Evolutionary conservation across 2,329 filamentous ascomycete species (phyloP).

Genomic region (Epichloe sp.): DNA sequence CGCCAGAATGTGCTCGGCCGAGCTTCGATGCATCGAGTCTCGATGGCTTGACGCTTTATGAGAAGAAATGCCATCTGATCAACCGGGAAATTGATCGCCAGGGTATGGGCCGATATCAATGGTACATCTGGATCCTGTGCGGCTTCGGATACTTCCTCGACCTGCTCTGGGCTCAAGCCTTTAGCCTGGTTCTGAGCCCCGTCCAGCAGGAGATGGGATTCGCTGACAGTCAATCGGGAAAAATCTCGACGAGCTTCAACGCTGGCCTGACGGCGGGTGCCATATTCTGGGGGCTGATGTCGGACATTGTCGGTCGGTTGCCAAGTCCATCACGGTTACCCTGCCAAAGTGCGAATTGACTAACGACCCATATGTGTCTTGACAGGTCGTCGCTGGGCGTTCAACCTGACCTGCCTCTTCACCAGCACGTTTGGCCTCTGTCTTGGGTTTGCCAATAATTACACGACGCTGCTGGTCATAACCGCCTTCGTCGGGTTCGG

Average conservation of each 20-base stretch:
- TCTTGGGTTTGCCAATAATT: constrained; percentile 34
- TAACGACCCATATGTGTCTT: neutral
- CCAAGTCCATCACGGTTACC: neutral
- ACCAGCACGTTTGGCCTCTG: constrained; percentile 39
- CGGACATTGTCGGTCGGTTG: constrained; percentile 30
- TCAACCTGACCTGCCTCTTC: constrained; percentile 44
- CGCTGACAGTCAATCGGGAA: constrained; percentile 21
- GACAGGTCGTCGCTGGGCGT: constrained; percentile 36
- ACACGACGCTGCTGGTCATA: constrained; percentile 36
- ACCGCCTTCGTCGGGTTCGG: constrained; percentile 42
- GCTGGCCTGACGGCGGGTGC: constrained; percentile 32
- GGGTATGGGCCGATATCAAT: constrained; percentile 41
- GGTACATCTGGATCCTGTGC: constrained; percentile 37
- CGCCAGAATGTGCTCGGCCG: neutral
- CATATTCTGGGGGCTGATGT: constrained; percentile 41
- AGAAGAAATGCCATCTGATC: constrained; percentile 22
- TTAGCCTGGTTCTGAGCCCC: constrained; percentile 39
- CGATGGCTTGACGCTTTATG: constrained; percentile 16
- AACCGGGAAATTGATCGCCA: constrained; percentile 35
- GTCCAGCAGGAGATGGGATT: constrained; percentile 45
- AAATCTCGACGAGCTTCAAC: constrained; percentile 41
- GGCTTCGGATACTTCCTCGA: constrained; percentile 44
- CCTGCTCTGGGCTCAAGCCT: constrained; percentile 44
- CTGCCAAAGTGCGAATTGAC: neutral
- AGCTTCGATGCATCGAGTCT: constrained; percentile 7